Conservation (phyloP, 2,329 filamentous ascomycete species). For the Xylariaceae sp. region DNA sequence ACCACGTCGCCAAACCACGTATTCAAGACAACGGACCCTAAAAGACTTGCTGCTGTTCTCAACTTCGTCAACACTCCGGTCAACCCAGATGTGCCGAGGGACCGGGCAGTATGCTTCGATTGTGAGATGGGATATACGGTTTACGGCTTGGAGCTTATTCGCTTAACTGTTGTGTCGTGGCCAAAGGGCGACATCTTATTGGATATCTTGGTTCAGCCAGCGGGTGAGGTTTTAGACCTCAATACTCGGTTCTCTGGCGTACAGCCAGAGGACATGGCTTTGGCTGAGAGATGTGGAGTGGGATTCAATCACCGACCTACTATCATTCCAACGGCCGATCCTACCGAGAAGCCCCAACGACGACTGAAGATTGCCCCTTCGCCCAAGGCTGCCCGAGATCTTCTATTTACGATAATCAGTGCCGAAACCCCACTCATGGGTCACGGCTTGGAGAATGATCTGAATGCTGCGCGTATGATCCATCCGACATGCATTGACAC, state of each 20-base stretch:
- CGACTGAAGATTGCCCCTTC: constrained; percentile 76
- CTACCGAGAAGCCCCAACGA: constrained; percentile 42
- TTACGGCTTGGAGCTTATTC: constrained; percentile 84
- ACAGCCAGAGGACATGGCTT: constrained; percentile 75
- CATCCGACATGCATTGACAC: constrained; percentile 89
- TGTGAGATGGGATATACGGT: constrained; percentile 98
- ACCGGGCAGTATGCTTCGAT: constrained; percentile 82
- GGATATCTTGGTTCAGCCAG: constrained; percentile 83
- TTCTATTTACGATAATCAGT: constrained; percentile 78
- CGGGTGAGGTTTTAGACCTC: constrained; percentile 85
- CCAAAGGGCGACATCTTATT: constrained; percentile 76
- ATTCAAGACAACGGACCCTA: constrained; percentile 80
- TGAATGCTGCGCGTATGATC: constrained; percentile 83
- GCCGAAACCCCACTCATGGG: constrained; percentile 86
- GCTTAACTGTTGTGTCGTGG: constrained; percentile 89
- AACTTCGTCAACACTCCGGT: constrained; percentile 82
- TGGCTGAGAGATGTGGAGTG: constrained; percentile 65
- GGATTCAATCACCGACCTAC: constrained; percentile 39
- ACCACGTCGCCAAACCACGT: constrained; percentile 76
- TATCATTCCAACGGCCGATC: constrained; percentile 31
- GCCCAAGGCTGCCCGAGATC: constrained; percentile 73
- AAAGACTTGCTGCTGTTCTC: constrained; percentile 76
- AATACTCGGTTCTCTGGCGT: constrained; percentile 95
- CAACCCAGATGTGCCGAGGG: constrained; percentile 58
- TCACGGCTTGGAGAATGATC: constrained; percentile 93